Evolutionary conservation across 139 green algal species (phyloP), one percentile per base, ranked within the genome.

Genomic region (Parachlorella kessleri): DNA sequence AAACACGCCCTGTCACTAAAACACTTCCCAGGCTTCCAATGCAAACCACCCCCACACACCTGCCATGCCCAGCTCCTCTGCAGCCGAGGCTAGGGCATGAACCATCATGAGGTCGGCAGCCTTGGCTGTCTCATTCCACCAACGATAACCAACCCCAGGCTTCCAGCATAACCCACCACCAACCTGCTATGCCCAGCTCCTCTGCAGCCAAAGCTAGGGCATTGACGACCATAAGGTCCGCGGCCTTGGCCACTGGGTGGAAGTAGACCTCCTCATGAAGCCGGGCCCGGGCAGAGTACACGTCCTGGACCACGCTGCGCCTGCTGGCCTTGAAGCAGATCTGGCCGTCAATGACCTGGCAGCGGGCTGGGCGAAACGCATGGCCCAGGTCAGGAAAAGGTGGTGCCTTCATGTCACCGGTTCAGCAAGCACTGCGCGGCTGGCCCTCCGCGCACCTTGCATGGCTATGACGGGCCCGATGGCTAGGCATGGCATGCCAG

Each of bases 191-290:
- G 5, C 75, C 40, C 6, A 81, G 35, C 35, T 81, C 75, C 6
- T 69, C 66, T 1, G 75, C 88, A 0, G 89, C 93, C 3, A 80
- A 78, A 39, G 89, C 21, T 36, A 97, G 77, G 30, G 91, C 91
- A 55, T 97, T 92, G 18, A 90, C 85, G 28, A 94, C 75, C 92
- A 96, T 95, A 72, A 90, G 91, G 88, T 96, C 92, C 18, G 92
- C 86, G 9, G 86, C 81, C 38, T 88, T 88, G 40, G 84, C 84
- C 54, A 89, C 89, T 66, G 83, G 88, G 83, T 94, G 90, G 28
- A 77, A 92, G 88, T 94, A 94, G 1, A 95, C 84, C 0, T 66
- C 38, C 26, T 86, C 82, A 77, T 95, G 90, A 89, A 95, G 88
- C 33, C 72, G 75, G 0, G 81, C 82, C 0, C 93, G 81, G 4